Evolutionary conservation across 768 basidiomycete genomes (phyloP), one percentile per base, ranked within the genome.

Genomic region (Hypholoma fasciculare): DNA sequence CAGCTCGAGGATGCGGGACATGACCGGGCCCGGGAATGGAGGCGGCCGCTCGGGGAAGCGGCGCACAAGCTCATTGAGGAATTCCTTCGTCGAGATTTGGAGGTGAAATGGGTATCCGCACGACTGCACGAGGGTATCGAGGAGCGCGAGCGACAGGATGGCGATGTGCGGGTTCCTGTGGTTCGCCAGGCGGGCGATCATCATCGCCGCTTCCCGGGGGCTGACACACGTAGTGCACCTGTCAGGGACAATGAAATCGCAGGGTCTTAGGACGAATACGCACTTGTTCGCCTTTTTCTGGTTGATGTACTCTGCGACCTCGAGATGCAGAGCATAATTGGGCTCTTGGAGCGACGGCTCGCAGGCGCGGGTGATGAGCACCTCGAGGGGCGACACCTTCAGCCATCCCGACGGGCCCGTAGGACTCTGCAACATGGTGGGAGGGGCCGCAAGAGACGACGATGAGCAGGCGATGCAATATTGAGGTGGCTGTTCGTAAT

Each of bases 81-180:
- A 99, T 68, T 98, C 97, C 69, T 99, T 98, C 42, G 96, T 98
- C 16, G 90, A 81, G 65, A 98, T 91, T 72, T 99, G 97, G 20
- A 99, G 87, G 70, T 98, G 97, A 57, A 99, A 90, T 0, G 96
- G 88, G 74, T 99, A 99, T 71, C 97, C 97, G 70, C 96, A 98
- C 40, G 91, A 89, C 69, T 95, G 91, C 46, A 98, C 90, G 50
- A 99, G 87, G 13, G 92, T 94, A 72, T 95, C 91, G 61, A 98
- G 86, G 4, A 96, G 84, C 5, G 89, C 77, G 11, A 98, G 83
- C 3, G 94, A 87, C 30, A 98, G 86, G 62, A 96, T 82, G 19
- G 93, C 87, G 64, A 96, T 82, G 69, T 97, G 96, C 0, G 92
- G 92, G 66, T 96, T 96, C 20, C 90, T 62, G 95, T 85, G 90